Percentiles rank a stretch among this genome's conserved stretches.
Evolutionary conservation across 2,329 filamentous ascomycete genomes (phyloP).

Genomic region (Fusarium tuaranense): DNA sequence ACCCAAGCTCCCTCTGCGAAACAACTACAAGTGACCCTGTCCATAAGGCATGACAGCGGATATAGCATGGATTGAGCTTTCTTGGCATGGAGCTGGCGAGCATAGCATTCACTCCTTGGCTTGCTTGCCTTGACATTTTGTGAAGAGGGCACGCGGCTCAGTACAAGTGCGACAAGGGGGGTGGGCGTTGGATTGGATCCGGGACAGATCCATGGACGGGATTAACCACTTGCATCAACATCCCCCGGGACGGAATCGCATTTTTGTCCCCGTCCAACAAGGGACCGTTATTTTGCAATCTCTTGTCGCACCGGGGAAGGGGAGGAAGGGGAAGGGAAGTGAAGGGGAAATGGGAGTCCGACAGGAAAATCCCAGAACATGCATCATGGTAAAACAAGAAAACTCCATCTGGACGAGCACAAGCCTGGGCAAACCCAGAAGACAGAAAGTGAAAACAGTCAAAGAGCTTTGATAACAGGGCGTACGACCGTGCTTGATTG

Average conservation of each 20-base stretch:
- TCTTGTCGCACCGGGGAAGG: neutral
- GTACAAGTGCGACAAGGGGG: slow-evolving; percentile 6
- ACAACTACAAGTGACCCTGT: slow-evolving; percentile 22
- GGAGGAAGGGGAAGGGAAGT: neutral
- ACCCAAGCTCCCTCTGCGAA: slow-evolving; percentile 13
- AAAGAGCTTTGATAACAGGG: slow-evolving; percentile 28
- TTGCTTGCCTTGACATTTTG: neutral
- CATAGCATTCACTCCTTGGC: neutral
- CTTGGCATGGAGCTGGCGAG: slow-evolving; percentile 28
- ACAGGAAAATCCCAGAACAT: neutral
- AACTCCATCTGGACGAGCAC: slow-evolving; percentile 22
- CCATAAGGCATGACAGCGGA: slow-evolving; percentile 30
- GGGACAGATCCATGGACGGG: slow-evolving; percentile 18
- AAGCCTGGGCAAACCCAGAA: slow-evolving; percentile 24
- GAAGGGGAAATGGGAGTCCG: neutral
- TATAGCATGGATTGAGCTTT: slow-evolving; percentile 30
- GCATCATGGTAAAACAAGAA: slow-evolving; percentile 3
- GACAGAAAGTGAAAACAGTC: neutral
- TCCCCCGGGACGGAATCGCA: slow-evolving; percentile 1
- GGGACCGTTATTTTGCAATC: slow-evolving; percentile 1
- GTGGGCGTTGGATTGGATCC: neutral
- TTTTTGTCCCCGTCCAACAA: slow-evolving; percentile 5
- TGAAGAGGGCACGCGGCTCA: slow-evolving; percentile 15
- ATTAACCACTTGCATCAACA: slow-evolving; percentile 22
- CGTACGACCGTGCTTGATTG: slow-evolving; percentile 30